phyloP scores from a whole-genome alignment of 495 filamentous ascomycete species.

The Penicillium turbatum region DNA sequence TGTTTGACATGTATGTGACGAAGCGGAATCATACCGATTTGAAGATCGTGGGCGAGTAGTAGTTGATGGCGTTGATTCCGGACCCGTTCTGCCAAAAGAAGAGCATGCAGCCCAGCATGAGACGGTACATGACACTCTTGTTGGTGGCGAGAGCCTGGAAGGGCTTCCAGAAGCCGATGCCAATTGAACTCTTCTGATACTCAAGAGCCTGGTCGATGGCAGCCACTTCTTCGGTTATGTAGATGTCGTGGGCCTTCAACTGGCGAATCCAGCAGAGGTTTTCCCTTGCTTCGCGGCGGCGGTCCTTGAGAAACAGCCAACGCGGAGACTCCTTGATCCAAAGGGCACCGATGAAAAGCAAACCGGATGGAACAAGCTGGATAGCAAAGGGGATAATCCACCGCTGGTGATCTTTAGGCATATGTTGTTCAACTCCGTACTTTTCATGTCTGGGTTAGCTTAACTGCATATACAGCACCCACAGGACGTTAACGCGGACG shows the following conservation, averaged over 20 bases:
- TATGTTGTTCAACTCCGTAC: constrained; percentile 37
- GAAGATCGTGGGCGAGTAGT: constrained; percentile 60
- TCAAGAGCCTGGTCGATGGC: constrained; percentile 59
- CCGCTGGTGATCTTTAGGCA: constrained; percentile 36
- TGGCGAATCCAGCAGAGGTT: constrained; percentile 63
- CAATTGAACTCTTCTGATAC: constrained; percentile 50
- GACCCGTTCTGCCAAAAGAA: constrained; percentile 65
- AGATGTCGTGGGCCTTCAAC: constrained; percentile 53
- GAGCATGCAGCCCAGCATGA: constrained; percentile 62
- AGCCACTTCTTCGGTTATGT: constrained; percentile 62
- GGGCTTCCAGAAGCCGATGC: constrained; percentile 63
- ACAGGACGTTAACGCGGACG: background rate
- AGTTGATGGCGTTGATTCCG: constrained; percentile 67
- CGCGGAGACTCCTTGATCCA: constrained; percentile 53
- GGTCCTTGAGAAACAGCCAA: constrained; percentile 49
- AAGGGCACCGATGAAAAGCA: constrained; percentile 46
- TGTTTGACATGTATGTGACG: background rate
- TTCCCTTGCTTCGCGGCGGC: constrained; percentile 50
- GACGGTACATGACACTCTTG: constrained; percentile 53
- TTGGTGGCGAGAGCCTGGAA: constrained; percentile 51
- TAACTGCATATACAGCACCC: background rate
- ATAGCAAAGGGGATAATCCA: constrained; percentile 55
- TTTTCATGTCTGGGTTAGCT: constrained; percentile 16
- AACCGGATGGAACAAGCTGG: constrained; percentile 49
- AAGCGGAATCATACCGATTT: constrained; percentile 20